phyloP scores from a whole-genome alignment of 2,329 filamentous ascomycete genomes.

The Hymenoscyphus scutula region DNA sequence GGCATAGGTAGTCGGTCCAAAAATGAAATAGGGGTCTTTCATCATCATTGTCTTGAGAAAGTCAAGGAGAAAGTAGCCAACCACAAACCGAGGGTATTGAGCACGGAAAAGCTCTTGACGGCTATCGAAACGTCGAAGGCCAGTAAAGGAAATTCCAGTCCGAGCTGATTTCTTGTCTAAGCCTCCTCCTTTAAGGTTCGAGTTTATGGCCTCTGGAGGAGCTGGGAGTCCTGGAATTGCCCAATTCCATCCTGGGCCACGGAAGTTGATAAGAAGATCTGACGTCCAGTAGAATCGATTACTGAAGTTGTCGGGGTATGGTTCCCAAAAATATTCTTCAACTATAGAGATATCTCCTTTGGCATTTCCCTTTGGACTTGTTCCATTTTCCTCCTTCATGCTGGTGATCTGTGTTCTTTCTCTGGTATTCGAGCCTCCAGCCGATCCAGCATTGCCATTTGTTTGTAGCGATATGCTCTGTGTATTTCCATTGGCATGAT shows the following conservation, averaged over 20 bases:
- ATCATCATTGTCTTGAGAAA: slow-evolving; percentile 65
- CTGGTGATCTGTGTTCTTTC: slow-evolving; percentile 4
- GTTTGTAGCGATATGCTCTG: neutral
- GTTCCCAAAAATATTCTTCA: slow-evolving; percentile 58
- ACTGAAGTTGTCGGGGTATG: slow-evolving; percentile 51
- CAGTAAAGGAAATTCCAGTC: slow-evolving; percentile 41
- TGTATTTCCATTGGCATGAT: neutral
- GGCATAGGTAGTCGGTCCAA: slow-evolving; percentile 46
- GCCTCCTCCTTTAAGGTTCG: slow-evolving; percentile 38
- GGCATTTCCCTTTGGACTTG: slow-evolving; percentile 9
- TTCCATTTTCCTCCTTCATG: slow-evolving; percentile 2
- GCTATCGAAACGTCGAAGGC: slow-evolving; percentile 46
- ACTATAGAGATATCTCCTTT: slow-evolving; percentile 28
- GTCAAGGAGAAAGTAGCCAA: slow-evolving; percentile 68
- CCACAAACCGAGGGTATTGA: slow-evolving; percentile 46
- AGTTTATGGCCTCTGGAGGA: slow-evolving; percentile 43
- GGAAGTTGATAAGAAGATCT: slow-evolving; percentile 54
- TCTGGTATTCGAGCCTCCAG: neutral
- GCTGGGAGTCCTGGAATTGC: slow-evolving; percentile 50
- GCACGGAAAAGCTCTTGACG: slow-evolving; percentile 45
- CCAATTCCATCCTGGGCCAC: slow-evolving; percentile 59
- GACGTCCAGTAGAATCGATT: slow-evolving; percentile 54
- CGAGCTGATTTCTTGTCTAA: slow-evolving; percentile 39
- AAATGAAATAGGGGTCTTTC: slow-evolving; percentile 74
- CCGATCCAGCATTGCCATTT: slow-evolving; percentile 10